These are phyloP conservation scores for Mycena kentingensis DNA, from an alignment of 768 basidiomycete genomes.

Conservation along the genomic window DNA sequence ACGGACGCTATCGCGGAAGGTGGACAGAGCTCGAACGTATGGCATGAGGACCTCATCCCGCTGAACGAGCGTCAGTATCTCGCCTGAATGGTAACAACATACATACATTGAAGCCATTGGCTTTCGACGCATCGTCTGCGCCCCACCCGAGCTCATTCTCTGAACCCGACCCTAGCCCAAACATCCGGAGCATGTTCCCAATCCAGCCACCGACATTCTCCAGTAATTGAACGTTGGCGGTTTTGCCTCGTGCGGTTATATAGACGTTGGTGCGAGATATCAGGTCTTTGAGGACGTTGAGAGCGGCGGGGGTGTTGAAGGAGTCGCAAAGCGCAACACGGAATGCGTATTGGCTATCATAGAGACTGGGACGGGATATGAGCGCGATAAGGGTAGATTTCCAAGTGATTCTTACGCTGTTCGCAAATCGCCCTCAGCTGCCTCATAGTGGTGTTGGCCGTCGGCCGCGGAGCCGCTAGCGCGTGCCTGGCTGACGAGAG, in stretches of 20 bases:
- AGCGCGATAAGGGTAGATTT: conserved; percentile 10
- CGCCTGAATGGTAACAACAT: conserved; percentile 5
- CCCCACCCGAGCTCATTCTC: conserved; percentile 87
- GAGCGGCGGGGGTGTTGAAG: conserved; percentile 89
- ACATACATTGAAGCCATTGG: conserved; percentile 56
- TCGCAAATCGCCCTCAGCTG: conserved; percentile 68
- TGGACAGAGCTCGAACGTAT: conserved; percentile 80
- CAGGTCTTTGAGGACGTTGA: conserved; percentile 75
- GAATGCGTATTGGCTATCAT: conserved; percentile 76
- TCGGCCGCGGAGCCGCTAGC: conserved; percentile 53
- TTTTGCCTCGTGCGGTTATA: conserved; percentile 65
- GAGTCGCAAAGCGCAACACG: conserved; percentile 91
- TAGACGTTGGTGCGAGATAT: conserved; percentile 88
- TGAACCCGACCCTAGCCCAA: conserved; percentile 72
- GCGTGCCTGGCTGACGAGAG: conserved; percentile 62
- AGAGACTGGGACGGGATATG: conserved; percentile 51
- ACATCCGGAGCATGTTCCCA: conserved; percentile 72
- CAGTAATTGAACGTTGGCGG: conserved; percentile 63
- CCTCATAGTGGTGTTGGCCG: conserved; percentile 65
- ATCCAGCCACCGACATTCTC: conserved; percentile 69
- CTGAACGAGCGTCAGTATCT: conserved; percentile 41
- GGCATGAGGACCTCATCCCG: conserved; percentile 87
- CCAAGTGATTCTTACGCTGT: conserved; percentile 47
- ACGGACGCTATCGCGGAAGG: conserved; percentile 90
- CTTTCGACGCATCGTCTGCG: conserved; percentile 48